Evolutionary conservation across 2,329 filamentous ascomycete species (phyloP).

Genomic region (Aspergillus carbonarius): DNA sequence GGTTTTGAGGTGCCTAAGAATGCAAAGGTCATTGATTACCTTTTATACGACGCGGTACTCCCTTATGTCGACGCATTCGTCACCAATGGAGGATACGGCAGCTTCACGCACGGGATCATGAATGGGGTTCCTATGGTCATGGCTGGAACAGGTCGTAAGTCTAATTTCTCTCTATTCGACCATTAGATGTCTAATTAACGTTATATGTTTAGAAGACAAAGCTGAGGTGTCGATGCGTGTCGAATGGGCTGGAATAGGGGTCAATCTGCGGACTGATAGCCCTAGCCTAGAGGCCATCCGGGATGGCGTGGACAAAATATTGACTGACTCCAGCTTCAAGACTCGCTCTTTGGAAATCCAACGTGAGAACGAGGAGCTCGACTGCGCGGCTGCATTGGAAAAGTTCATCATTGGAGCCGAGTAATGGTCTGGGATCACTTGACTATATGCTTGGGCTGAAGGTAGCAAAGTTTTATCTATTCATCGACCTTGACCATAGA

Average conservation of each 20-base stretch:
- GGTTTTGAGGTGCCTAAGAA: background rate
- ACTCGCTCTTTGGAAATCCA: slow-evolving; percentile 1
- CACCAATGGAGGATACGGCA: slow-evolving; percentile 5
- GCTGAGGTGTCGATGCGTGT: slow-evolving; percentile 3
- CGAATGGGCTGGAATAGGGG: background rate
- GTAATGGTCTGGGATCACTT: background rate
- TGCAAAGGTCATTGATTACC: background rate
- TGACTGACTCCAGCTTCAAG: slow-evolving; percentile 1
- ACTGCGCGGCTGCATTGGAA: background rate
- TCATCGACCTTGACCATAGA: no score
- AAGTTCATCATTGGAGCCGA: background rate
- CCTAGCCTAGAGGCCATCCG: background rate
- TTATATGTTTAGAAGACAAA: slow-evolving; percentile 1
- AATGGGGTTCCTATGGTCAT: slow-evolving; percentile 6
- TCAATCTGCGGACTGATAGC: background rate
- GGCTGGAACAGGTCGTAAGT: slow-evolving; percentile 1
- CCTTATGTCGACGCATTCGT: slow-evolving; percentile 4
- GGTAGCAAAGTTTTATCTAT: no score
- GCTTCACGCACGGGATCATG: slow-evolving; percentile 6
- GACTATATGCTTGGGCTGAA: no score
- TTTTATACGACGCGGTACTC: slow-evolving; percentile 4
- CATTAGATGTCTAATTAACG: no score
- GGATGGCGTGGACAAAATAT: background rate
- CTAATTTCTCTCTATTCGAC: background rate
- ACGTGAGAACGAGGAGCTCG: slow-evolving; percentile 2